Evolutionary conservation across 805 yeast species (phyloP), one percentile per base, ranked within the genome.

Genomic region (Wickerhamomyces queroliae): DNA sequence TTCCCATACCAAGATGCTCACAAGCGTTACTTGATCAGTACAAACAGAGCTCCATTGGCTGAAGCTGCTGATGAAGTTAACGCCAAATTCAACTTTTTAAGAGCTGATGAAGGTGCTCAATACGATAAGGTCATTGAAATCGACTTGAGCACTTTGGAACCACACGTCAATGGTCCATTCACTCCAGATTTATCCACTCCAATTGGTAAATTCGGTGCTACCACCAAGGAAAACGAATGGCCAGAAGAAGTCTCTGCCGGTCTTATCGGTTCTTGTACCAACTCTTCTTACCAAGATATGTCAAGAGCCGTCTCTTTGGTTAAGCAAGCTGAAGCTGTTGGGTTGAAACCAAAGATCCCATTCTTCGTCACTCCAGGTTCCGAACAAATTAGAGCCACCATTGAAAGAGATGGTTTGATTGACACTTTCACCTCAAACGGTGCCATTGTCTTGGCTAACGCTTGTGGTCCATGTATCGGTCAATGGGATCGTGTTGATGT

Each of bases 401-500:
- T 91, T 54, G 95, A 85, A 63, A 80, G 97, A 67, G 99, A 91
- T 64, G 98, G 98, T 43, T 78, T 84, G 58, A 77, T 85, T 46
- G 72, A 82, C 35, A 78, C 82, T 32, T 89, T 91, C 62, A 80
- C 82, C 62, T 78, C 83, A 40, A 83, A 80, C 55, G 98, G 98
- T 44, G 99, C 96, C 52, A 74, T 78, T 43, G 95, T 91, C 33
- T 74, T 91, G 53, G 96, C 98, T 39, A 91, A 91, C 63, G 99
- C 99, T 17, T 91, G 99, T 75, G 99, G 99, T 52, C 99, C 98
- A 58, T 91, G 99, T 72, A 91, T 91, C 61, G 99, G 99, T 43
- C 99, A 91, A 73, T 91, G 99, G 99, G 96, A 93, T 63, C 84
- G 98, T 72, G 73, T 76, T 49, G 95, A 86, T 59, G 76, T 85